Conservation (phyloP, 2,329 filamentous ascomycete species). For the Trichoderma brevicompactum region DNA sequence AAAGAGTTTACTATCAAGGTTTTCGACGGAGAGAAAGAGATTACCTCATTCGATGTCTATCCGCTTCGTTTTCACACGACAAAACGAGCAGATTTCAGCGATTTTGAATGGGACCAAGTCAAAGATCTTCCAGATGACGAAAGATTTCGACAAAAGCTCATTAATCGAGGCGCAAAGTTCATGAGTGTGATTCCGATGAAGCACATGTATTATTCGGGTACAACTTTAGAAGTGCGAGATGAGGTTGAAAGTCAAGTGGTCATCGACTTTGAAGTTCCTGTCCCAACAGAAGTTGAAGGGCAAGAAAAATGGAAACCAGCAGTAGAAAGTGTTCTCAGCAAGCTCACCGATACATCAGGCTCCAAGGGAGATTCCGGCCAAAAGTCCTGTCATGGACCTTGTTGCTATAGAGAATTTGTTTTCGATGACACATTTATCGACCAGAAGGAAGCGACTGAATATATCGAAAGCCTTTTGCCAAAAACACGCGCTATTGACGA, state of each 20-base stretch:
- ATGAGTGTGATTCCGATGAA: constrained; percentile 31
- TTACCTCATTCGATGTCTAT: constrained; percentile 37
- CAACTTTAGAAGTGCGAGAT: constrained; percentile 5
- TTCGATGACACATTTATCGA: constrained; percentile 22
- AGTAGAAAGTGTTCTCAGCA: background rate
- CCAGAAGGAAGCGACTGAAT: constrained; percentile 4
- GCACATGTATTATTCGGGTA: constrained; percentile 37
- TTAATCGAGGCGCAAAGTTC: constrained; percentile 34
- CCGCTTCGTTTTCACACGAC: constrained; percentile 32
- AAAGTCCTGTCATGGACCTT: background rate
- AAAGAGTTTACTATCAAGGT: constrained; percentile 33
- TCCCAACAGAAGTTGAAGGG: background rate
- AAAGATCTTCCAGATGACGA: background rate
- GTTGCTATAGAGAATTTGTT: background rate
- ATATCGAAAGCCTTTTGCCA: constrained; percentile 11
- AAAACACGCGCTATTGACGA: background rate
- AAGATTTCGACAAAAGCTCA: constrained; percentile 30
- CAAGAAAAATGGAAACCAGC: background rate
- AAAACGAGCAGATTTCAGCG: background rate
- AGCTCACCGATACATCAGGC: background rate
- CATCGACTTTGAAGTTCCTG: constrained; percentile 27
- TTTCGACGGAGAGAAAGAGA: constrained; percentile 36
- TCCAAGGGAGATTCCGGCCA: background rate
- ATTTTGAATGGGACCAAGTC: background rate
- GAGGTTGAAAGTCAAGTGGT: constrained; percentile 28